Percentiles rank a stretch among this genome's conserved stretches.
phyloP scores from a whole-genome alignment of 345 rosid species.

The Dipteronia dyeriana region DNA sequence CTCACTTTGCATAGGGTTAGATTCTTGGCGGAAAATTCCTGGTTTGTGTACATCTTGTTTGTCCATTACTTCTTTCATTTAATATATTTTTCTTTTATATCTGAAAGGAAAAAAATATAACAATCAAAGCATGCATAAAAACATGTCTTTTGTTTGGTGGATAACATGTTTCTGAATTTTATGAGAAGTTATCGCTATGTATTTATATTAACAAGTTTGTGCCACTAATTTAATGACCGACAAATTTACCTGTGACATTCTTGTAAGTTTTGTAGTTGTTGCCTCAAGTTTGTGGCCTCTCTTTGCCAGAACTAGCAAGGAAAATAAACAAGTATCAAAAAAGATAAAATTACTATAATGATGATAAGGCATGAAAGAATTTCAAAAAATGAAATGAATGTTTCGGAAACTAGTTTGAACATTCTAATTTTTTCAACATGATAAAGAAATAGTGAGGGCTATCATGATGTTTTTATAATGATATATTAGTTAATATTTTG shows the following conservation, averaged over 20 bases:
- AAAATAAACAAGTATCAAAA: constrained; percentile 13
- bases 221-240: neutral
- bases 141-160: neutral
- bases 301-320: constrained; percentile 73
- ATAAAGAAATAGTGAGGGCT: neutral
- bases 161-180: neutral
- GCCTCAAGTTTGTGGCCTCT: constrained; percentile 65
- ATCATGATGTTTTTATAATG: neutral
- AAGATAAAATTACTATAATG: neutral
- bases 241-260: constrained; percentile 61
- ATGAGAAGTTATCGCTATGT: neutral
- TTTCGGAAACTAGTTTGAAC: neutral
- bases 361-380: neutral
- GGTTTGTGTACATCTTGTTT: neutral
- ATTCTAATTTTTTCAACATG: neutral
- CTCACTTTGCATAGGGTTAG: neutral
- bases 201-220: neutral
- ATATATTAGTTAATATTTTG: neutral
- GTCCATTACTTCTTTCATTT: neutral
- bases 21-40: neutral
- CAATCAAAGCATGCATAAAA: neutral
- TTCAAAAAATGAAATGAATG: neutral
- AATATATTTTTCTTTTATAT: neutral
- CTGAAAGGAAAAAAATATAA: too few relatives aligned
- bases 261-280: constrained; percentile 67